Evolutionary conservation across 768 basidiomycete genomes (phyloP).

Genomic region (Trametes maxima): DNA sequence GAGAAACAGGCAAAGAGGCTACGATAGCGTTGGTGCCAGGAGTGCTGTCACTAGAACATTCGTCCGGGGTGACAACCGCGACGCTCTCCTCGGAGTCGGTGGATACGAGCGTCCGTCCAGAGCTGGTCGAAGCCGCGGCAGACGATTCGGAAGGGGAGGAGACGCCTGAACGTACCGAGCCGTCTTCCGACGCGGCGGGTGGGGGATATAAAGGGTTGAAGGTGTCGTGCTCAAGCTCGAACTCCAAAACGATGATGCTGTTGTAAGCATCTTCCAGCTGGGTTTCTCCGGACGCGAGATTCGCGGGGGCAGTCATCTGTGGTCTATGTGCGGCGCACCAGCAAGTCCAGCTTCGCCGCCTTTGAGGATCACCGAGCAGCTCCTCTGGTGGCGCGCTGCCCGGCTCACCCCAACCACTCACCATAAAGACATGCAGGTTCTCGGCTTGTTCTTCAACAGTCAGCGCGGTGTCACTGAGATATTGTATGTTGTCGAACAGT

Average conservation of each 20-base stretch:
- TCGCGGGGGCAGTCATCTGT: slow-evolving; percentile 30
- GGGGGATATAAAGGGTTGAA: slow-evolving; percentile 72
- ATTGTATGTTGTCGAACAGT: slow-evolving; percentile 76
- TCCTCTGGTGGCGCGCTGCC: slow-evolving; percentile 46
- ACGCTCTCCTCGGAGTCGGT: slow-evolving; percentile 16
- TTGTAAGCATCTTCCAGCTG: slow-evolving; percentile 11
- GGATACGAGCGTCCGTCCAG: slow-evolving; percentile 32
- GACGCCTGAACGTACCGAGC: slow-evolving; percentile 24
- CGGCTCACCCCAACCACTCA: slow-evolving; percentile 72
- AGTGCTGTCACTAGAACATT: background rate
- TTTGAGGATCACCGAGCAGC: slow-evolving; percentile 31
- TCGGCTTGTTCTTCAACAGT: slow-evolving; percentile 44
- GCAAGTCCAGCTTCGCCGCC: slow-evolving; percentile 59
- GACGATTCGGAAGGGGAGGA: slow-evolving; percentile 33
- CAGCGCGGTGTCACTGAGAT: slow-evolving; percentile 53
- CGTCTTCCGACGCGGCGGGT: slow-evolving; percentile 1
- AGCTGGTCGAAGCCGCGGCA: slow-evolving; percentile 25
- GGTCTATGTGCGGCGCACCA: slow-evolving; percentile 72
- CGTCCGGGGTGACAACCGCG: slow-evolving; percentile 21
- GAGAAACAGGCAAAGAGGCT: background rate
- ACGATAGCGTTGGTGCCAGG: background rate
- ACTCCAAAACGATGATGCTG: slow-evolving; percentile 69
- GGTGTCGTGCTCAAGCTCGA: slow-evolving; percentile 72
- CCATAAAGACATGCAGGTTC: slow-evolving; percentile 66
- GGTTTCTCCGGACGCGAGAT: slow-evolving; percentile 5